These are phyloP conservation scores for Lepraria neglecta DNA, from an alignment of 495 filamentous ascomycete genomes.

Conservation along the genomic window DNA sequence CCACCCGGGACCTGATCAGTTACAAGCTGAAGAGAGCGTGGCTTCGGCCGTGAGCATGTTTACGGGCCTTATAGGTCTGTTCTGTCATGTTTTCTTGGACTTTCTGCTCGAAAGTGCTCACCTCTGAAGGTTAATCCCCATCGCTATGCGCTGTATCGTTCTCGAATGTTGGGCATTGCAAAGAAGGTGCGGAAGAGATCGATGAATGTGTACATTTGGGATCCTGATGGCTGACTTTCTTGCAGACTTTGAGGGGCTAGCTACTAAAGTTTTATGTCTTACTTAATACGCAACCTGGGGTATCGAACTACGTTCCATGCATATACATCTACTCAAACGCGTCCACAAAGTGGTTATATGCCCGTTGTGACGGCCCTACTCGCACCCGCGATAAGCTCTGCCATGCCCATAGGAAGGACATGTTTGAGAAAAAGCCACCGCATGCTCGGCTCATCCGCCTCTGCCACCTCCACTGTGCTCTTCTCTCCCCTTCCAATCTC, in stretches of 20 bases:
- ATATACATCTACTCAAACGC: neutral
- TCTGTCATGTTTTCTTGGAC: too few relatives aligned
- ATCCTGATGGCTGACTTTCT: neutral
- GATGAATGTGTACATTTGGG: too few relatives aligned
- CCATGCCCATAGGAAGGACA: conserved; percentile 17
- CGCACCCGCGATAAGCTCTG: conserved; percentile 12
- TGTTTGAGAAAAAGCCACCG: conserved; percentile 13
- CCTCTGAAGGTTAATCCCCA: too few relatives aligned
- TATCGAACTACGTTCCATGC: neutral
- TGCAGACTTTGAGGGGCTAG: neutral
- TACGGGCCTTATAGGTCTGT: too few relatives aligned
- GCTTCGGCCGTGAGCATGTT: neutral
- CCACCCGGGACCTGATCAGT: neutral
- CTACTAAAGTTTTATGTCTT: neutral
- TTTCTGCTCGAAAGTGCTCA: too few relatives aligned
- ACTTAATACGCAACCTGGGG: neutral
- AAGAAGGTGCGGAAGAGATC: too few relatives aligned
- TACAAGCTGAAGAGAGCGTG: too few relatives aligned
- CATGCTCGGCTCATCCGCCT: neutral
- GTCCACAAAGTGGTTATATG: neutral
- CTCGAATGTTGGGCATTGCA: too few relatives aligned
- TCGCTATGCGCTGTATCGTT: too few relatives aligned
- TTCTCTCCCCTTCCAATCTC: neutral
- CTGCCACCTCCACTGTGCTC: too few relatives aligned
- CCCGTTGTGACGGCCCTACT: neutral